Base-by-base conservation (phyloP, 306 rosid species). In the Phaseolus lunatus region DNA sequence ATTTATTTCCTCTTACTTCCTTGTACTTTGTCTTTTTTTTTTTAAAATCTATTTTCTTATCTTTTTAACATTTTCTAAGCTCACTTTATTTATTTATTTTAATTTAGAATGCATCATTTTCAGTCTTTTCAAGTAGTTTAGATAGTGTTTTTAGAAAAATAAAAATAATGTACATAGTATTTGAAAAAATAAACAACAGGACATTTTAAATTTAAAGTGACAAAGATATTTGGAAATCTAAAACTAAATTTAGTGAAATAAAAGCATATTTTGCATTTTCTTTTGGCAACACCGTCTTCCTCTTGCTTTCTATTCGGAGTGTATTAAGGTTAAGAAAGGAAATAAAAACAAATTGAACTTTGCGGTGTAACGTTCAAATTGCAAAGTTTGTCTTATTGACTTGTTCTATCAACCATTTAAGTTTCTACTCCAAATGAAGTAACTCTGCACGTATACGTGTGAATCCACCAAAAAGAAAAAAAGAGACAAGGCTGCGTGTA, bases 401-500 rank as follows among this genome's bases (percentile, higher is more conserved):
- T 20, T 53, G 5, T 20, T 53, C 59, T 53, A 53, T 20, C 45
- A 31, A 16, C 43, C 16, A 16, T 62, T 16, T 63, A 19, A 11
- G 44, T 67, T 66, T 47, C 20, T 12, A 27, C 33, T 44, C 27
- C 18, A 44, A 24, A 23, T 14, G 6, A 18, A 29, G 16, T 4
- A 67, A 44, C 39, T 43, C 16, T n/a, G n/a, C n/a, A 14, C 24
- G 29, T 3, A 43, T 35, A 3, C n/a, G 37, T 31, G 70, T 2
- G 18, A 58, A 43, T 23, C 1, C 49, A 62, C n/a, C 43, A 4
- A 79, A 27, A 35, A 37, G 48, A 22, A 3, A 49, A 45, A 49
- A 33, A 62, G 66, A 58, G 76, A 53, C 62, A 44, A 63, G 76
- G 57, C 15, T n/a, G 48, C 44, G 70, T 64, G 44, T 73, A 31